Evolutionary conservation across 129 eudicot genomes (phyloP).

Genomic region (Saussurea involucrata): DNA sequence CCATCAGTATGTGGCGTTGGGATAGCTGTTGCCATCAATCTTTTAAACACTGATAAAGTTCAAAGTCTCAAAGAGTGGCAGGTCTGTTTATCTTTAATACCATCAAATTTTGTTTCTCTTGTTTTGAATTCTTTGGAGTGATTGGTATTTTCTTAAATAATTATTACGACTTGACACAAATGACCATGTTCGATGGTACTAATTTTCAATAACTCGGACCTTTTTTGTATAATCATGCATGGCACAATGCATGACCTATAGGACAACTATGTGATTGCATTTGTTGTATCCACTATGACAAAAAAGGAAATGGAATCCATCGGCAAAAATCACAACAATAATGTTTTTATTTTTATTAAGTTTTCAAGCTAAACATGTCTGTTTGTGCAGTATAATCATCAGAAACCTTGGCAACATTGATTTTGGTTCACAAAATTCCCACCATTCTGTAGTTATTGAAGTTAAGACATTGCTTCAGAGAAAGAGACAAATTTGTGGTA

Average conservation of each 20-base stretch:
- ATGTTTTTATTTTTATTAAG: no score
- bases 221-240: not conserved
- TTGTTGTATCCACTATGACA: not conserved
- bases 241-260: not conserved
- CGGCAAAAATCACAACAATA: no score
- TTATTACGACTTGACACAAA: not conserved
- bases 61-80: constrained; percentile 21
- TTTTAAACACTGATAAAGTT: constrained; percentile 12
- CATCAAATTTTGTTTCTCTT: not conserved
- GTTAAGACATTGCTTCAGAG: not conserved
- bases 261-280: not conserved
- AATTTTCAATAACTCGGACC: not conserved
- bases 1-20: constrained; percentile 18
- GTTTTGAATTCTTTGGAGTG: not conserved
- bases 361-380: no score
- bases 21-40: constrained; percentile 16
- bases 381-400: no score
- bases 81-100: constrained; percentile 8
- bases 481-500: not conserved
- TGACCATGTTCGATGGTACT: not conserved
- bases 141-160: not conserved
- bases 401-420: no score
- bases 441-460: no score
- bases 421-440: no score
- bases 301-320: not conserved